Base-by-base conservation (phyloP, 768 basidiomycete species). In the Plicaturopsis crispa region DNA sequence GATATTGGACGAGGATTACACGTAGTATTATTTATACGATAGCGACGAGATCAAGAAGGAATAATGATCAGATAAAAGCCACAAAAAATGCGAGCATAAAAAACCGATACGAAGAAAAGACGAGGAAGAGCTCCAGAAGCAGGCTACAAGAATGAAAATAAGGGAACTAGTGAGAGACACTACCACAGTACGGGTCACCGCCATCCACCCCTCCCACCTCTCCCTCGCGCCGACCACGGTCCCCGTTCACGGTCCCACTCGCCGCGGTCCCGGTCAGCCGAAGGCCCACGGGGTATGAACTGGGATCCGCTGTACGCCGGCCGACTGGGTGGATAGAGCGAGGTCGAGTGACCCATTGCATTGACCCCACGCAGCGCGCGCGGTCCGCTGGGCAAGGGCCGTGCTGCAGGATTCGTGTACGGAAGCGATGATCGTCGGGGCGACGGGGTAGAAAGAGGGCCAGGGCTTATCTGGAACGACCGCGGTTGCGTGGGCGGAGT, bases 401-500 rank as follows among this genome's bases (percentile, higher is more conserved):
- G 57, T 17, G 61, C 51, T 11, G 49, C 47, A n/a, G 49, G 28
- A 11, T 32, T 16, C 5, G 62, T 53, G n/a, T 46, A 40, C 3
- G 61, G 56, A 13, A 47, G 51, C 0, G 57, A 50, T 5, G 62
- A 57, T 14, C 59, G 56, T 7, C 60, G 47, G 5, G 42, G 38
- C 24, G 39, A 47, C 28, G 54, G 32, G 11, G 47, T 46, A 0
- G 52, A 50, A n/a, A 52, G 51, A 5, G 45, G 51, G 26, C 51
- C 42, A 13, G 52, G 51, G 5, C 51, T 42, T 5, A 53, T 38
- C 28, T 60, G 57, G 44, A 69, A 69, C 3, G 65, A 69, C 4
- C 73, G 68, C 20, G 72, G 72, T 46, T 64, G 69, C 3, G 68
- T 70, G 1, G 73, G 68, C 0, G 72, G 62, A 1, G 67, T 61